Evolutionary conservation across 2,329 filamentous ascomycete genomes (phyloP).

Genomic region (Penicillium sp.): DNA sequence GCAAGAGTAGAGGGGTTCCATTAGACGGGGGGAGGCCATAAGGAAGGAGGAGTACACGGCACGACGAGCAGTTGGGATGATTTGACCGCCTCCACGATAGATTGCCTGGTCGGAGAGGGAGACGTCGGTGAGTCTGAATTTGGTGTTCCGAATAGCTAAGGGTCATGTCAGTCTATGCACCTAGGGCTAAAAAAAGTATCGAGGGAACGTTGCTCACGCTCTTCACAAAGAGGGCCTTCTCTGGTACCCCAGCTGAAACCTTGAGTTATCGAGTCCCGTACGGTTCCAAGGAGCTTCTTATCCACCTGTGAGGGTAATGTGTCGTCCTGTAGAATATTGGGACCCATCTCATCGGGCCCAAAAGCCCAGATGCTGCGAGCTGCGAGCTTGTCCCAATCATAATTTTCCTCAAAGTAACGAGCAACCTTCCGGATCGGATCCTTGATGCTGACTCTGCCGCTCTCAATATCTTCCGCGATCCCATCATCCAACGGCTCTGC

Average conservation of each 20-base stretch:
- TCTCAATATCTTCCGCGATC: slow-evolving; percentile 92
- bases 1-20: slow-evolving; percentile 93
- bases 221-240: slow-evolving; percentile 95
- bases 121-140: slow-evolving; percentile 94
- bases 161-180: slow-evolving; percentile 20
- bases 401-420: slow-evolving; percentile 95
- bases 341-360: slow-evolving; percentile 88
- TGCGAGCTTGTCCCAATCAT: slow-evolving; percentile 94
- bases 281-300: slow-evolving; percentile 81
- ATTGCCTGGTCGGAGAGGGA: slow-evolving; percentile 85
- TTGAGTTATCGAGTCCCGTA: slow-evolving; percentile 89
- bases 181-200: slow-evolving; percentile 13
- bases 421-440: slow-evolving; percentile 91
- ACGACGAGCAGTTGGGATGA: slow-evolving; percentile 89
- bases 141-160: slow-evolving; percentile 89
- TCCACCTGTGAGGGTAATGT: slow-evolving; percentile 93
- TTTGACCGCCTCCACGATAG: slow-evolving; percentile 91
- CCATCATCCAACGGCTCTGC: slow-evolving; percentile 94
- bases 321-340: slow-evolving; percentile 95
- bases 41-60: slow-evolving; percentile 95
- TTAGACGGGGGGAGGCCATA: slow-evolving; percentile 91
- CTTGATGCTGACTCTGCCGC: slow-evolving; percentile 82
- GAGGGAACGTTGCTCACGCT: slow-evolving; percentile 63
- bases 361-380: slow-evolving; percentile 98
- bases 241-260: slow-evolving; percentile 95